Conservation (phyloP, 1,284 basidiomycete genomes). For the Ceratorhiza oryzae-sativae region DNA sequence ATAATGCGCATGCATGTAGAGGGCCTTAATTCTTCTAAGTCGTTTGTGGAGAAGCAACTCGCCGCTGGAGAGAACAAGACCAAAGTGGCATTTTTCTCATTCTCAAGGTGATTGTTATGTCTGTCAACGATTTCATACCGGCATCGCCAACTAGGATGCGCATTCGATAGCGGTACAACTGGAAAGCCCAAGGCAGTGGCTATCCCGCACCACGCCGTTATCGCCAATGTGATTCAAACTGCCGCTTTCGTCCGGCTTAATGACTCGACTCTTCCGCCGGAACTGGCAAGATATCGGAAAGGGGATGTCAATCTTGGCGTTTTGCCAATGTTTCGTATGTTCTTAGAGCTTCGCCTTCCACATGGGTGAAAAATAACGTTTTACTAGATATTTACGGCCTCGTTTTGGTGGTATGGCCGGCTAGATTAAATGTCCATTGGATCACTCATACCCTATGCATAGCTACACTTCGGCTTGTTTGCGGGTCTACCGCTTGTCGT, state of each 20-base stretch:
- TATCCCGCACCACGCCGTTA: slow-evolving; percentile 70
- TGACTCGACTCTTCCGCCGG: slow-evolving; percentile 50
- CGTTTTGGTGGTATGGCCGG: slow-evolving; percentile 48
- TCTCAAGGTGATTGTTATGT: slow-evolving; percentile 61
- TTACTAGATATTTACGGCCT: slow-evolving; percentile 80
- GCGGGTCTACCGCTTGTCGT: slow-evolving; percentile 64
- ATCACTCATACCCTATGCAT: slow-evolving; percentile 26
- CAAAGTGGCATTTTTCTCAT: slow-evolving; percentile 75
- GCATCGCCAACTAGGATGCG: neutral
- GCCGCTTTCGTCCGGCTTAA: slow-evolving; percentile 60
- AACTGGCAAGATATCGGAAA: slow-evolving; percentile 55
- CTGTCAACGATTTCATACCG: no score
- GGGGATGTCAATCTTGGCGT: slow-evolving; percentile 62
- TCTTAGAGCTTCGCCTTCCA: slow-evolving; percentile 51
- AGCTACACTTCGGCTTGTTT: slow-evolving; percentile 37
- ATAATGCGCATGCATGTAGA: slow-evolving; percentile 58
- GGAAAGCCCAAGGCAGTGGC: slow-evolving; percentile 81
- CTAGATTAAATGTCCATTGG: neutral
- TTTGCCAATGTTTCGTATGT: slow-evolving; percentile 52
- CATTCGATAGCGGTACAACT: slow-evolving; percentile 70
- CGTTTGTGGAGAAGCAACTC: slow-evolving; percentile 61
- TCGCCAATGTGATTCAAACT: slow-evolving; percentile 71
- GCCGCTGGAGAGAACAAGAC: slow-evolving; percentile 68
- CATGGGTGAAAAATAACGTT: slow-evolving; percentile 48
- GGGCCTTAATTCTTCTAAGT: slow-evolving; percentile 56